A percentile compares a stretch with the other conserved stretches of the same genome.
phyloP scores from a whole-genome alignment of 192 early-diverging fungal species.

The Coemansia sp. region DNA sequence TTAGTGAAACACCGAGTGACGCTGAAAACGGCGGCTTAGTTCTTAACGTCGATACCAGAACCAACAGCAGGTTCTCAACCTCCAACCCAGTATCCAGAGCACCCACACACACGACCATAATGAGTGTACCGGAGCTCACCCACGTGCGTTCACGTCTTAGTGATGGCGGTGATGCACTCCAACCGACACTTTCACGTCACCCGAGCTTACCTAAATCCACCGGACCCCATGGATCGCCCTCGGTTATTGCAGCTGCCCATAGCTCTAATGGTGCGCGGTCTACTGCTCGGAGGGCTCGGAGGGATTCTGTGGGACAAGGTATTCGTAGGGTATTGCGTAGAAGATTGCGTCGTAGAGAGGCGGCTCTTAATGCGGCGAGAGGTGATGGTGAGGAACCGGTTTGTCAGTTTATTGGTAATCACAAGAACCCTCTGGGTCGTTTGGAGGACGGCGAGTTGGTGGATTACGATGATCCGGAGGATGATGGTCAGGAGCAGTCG shows the following conservation, averaged over 20 bases:
- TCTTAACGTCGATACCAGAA: slow-evolving; percentile 24
- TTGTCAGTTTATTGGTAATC: slow-evolving; percentile 45
- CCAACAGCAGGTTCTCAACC: too few species aligned
- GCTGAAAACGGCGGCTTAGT: slow-evolving; percentile 29
- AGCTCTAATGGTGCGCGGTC: too few species aligned
- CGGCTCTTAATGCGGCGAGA: background rate
- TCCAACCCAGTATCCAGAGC: too few species aligned
- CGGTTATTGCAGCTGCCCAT: background rate
- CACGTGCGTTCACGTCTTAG: too few species aligned
- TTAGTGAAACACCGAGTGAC: too few species aligned
- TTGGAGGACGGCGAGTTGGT: slow-evolving; percentile 43
- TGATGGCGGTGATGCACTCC: too few species aligned
- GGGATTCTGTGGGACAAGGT: too few species aligned
- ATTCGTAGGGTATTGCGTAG: slow-evolving; percentile 27
- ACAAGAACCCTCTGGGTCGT: slow-evolving; percentile 37
- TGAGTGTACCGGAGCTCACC: slow-evolving; percentile 21
- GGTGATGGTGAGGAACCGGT: slow-evolving; percentile 4
- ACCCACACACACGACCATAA: slow-evolving; percentile 8
- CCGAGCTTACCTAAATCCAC: slow-evolving; percentile 9
- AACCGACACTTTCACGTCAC: slow-evolving; percentile 11
- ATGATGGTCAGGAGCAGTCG: slow-evolving; percentile 27
- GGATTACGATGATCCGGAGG: slow-evolving; percentile 46
- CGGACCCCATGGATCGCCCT: background rate
- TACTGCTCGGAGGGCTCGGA: too few species aligned
- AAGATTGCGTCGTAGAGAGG: slow-evolving; percentile 2